Conservation (phyloP, 805 yeast genomes). For the Priceomyces castillae region DNA sequence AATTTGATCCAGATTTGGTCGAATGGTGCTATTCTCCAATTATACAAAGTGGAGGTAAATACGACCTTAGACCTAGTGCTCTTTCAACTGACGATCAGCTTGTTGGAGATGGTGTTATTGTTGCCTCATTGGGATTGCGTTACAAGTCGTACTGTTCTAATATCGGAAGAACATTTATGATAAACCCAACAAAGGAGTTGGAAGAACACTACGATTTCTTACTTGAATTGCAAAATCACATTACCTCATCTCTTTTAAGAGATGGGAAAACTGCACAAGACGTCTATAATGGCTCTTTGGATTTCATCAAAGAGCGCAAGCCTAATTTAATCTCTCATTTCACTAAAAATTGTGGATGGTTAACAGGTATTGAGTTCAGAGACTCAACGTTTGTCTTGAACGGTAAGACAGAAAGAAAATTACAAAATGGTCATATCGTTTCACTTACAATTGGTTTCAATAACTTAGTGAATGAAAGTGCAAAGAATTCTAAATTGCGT, state of each 20-base stretch:
- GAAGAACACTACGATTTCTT: conserved; percentile 77
- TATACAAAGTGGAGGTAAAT: conserved; percentile 82
- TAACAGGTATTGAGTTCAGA: conserved; percentile 85
- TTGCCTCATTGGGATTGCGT: conserved; percentile 81
- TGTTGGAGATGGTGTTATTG: conserved; percentile 69
- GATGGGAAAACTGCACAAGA: conserved; percentile 68
- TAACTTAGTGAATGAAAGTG: conserved; percentile 49
- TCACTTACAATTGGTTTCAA: conserved; percentile 77
- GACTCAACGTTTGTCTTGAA: conserved; percentile 74
- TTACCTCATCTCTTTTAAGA: conserved; percentile 52
- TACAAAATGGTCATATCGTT: conserved; percentile 72
- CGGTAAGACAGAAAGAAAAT: conserved; percentile 63
- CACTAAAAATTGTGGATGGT: conserved; percentile 81
- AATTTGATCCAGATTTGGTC: conserved; percentile 69
- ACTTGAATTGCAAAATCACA: conserved; percentile 63
- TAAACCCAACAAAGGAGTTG: conserved; percentile 81
- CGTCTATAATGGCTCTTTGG: conserved; percentile 63
- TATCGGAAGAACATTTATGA: conserved; percentile 81
- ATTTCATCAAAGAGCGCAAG: conserved; percentile 51
- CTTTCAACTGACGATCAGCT: conserved; percentile 64
- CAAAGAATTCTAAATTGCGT: conserved; percentile 49
- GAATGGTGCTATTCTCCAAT: conserved; percentile 96
- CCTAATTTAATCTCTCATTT: conserved; percentile 66
- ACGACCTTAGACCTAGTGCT: conserved; percentile 81
- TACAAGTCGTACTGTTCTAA: conserved; percentile 88